Base-by-base conservation (phyloP, 495 filamentous ascomycete genomes). In the Articulospora tetracladia region DNA sequence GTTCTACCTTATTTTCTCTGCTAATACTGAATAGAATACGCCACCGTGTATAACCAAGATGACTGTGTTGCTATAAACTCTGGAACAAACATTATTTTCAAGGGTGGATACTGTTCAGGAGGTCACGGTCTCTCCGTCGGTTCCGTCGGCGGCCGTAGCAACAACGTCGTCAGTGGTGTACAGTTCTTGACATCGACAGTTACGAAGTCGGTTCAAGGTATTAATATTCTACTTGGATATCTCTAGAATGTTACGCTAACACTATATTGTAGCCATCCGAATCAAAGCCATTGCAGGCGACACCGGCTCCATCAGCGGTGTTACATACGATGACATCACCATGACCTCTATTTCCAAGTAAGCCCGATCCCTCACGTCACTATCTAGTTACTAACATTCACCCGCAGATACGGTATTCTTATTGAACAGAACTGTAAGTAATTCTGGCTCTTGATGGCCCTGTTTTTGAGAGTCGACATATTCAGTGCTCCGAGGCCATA, bases 341-440 rank as follows among this genome's bases (percentile, higher is more conserved):
- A 27, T 55, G 27, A 41, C 53, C 8, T 32, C 27, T 13, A 55
- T 55, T 22, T 36, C 53, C 12, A 36, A 55, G n/a, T 52, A 52
- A 8, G 48, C n/a, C n/a, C n/a, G 24, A n/a, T 39, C 34, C 34
- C n/a, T 39, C n/a, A 39, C 34, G 10, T 39, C 34, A 39, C n/a
- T 39, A 39, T 39, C n/a, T n/a, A n/a, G 10, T 39, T 39, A 39
- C n/a, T 39, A n/a, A 39, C 34, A 39, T 10, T 39, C n/a, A n/a
- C n/a, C n/a, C 10, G n/a, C 34, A 39, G 34, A 39, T 84, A 87
- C 67, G 86, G 84, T 56, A 81, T 89, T 53, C 74, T 85, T 59
- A 82, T 89, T 49, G 73, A 88, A 72, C 86, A 89, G 71, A 84
- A 87, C 68, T 89, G 87, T 66, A 70, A 82, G 30, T n/a, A n/a